Conservation (phyloP, 148 eudicot species). For the Rhododendron ferrugineum region DNA sequence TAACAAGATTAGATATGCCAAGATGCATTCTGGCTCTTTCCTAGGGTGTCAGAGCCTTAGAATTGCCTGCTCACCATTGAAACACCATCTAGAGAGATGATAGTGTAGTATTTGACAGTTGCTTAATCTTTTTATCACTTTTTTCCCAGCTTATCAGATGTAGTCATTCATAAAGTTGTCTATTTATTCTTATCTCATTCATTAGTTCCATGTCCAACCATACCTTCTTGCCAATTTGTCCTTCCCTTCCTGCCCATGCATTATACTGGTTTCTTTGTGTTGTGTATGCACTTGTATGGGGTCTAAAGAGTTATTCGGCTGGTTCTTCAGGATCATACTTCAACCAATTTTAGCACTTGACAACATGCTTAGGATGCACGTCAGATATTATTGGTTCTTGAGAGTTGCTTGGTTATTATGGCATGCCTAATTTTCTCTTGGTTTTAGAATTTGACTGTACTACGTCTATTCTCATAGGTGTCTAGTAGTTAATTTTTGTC, state of each 20-base stretch:
- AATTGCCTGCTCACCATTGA: neutral
- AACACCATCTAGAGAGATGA: neutral
- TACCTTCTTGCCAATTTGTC: neutral
- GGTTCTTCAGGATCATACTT: neutral
- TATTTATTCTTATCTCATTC: neutral
- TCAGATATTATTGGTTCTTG: neutral
- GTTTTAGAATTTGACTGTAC: neutral
- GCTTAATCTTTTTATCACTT: neutral
- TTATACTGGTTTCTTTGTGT: neutral
- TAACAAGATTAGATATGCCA: neutral
- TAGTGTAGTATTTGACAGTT: neutral
- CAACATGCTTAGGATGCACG: neutral
- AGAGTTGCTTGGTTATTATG: neutral
- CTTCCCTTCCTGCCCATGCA: neutral
- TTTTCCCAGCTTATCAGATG: neutral
- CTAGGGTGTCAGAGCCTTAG: neutral
- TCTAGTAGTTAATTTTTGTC: neutral
- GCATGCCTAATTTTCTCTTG: neutral
- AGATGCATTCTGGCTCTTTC: neutral
- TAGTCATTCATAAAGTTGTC: neutral
- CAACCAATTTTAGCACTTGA: neutral
- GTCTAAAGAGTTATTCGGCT: neutral
- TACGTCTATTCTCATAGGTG: neutral
- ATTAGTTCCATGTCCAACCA: neutral
- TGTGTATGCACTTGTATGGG: neutral